Base-by-base conservation (phyloP, 306 rosid genomes). In the Vigna reflexopilosa region DNA sequence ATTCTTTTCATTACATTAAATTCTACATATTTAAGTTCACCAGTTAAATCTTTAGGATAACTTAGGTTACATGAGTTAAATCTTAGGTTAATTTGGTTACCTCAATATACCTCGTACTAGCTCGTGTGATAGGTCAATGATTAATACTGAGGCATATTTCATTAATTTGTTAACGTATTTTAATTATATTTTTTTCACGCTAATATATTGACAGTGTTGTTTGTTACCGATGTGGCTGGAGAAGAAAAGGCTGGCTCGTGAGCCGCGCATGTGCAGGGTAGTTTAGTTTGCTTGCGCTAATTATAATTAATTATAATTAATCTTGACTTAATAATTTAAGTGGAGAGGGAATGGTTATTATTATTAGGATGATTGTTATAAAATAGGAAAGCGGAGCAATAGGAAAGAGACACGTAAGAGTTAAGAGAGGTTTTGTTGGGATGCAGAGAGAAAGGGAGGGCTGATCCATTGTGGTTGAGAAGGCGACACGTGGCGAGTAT, bases 331-430 rank as follows among this genome's bases (percentile, higher is more conserved):
- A 61, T 30, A 14, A 1, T 16, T 51, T 51, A 51, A 51, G 9
- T 6, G 9, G 20, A 15, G 20, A 15, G 4, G n/a, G 5, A 16
- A 12, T 3, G 4, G 6, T 13, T 3, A 48, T 48, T 48, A 14
- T 48, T 48, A 48, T 26, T 2, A 26, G 28, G 28, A 26, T 10
- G 0, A 44, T 10, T 10, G 10, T 40, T 40, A 14, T 50, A 13
- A 54, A 73, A 61, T 40, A 72, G 59, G 30, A 63, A 51, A 51
- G 1, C 16, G 34, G 47, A 44, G 45, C 70, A 79, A 74, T 80
- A 17, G 10, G 6, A 70, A 54, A 66, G 20, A 0, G 36, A 40
- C 87, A 83, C 85, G 80, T 74, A 47, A 1, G 70, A 82, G 12
- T 6, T 34, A 6, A 0, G 63, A 81, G 9, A 36, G 0, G 4